Evolutionary conservation across 768 basidiomycete genomes (phyloP), one percentile per base, ranked within the genome.

Genomic region (Podaxis sp.): DNA sequence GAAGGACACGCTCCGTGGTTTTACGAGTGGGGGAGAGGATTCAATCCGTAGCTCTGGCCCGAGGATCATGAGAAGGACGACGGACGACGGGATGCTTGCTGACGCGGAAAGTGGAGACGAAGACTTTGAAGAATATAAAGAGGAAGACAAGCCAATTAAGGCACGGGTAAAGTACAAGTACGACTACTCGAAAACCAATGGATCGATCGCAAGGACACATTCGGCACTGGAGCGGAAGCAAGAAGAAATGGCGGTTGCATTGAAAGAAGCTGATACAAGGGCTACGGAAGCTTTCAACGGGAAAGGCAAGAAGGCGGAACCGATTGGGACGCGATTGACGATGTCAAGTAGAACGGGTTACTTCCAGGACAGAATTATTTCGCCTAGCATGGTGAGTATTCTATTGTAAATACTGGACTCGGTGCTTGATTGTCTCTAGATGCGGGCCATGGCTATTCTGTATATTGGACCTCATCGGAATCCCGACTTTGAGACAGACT

Each of bases 391-490:
- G 96, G 96, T 96, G 72, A 70, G 92, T 67, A 61, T 48, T 52
- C 10, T 37, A 3, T 40, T 51, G 51, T 15, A 10, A 26, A 49
- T 54, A 38, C 65, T 26, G 28, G 36, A 20, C 4, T 64, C 12
- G 38, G 49, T 61, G 5, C 11, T 65, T 28, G 65, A 62, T 24
- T 56, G n/a, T 38, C 61, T 49, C n/a, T 68, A 99, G 96, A 98
- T 98, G 94, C 92, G 97, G 38, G 96, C 96, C 0, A 99, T 99
- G 97, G 96, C 96, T 2, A 96, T 97, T 71, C 77, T 96, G 66
- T 97, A 97, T 76, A 90, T 99, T 63, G 96, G 96, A 1, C 96
- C 97, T 0, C 86, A 92, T 70, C 89, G 88, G 56, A 91, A 94
- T 72, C 97, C 97, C 6, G 95, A 99, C 74, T 96, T 99, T 73